These are phyloP conservation scores for Cyclospora cayetanensis DNA, from an alignment of 169 alveolate species.

Conservation along the genomic window DNA sequence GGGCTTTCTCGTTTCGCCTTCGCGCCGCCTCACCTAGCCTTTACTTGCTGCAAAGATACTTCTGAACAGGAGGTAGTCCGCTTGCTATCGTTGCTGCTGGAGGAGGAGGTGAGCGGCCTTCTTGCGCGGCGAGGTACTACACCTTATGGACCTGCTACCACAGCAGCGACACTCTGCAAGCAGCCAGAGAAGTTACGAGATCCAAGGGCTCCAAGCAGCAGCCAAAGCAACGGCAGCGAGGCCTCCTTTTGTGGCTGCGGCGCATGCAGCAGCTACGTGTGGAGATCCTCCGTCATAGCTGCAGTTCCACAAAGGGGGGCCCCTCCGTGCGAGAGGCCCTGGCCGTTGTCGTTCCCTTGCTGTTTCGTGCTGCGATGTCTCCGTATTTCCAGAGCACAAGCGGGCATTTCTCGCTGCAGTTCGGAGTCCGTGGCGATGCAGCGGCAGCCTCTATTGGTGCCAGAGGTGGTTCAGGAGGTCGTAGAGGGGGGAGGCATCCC, in stretches of 20 bases:
- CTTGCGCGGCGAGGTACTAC: background rate
- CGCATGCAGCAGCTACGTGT: background rate
- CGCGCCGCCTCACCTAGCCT: constrained; percentile 19
- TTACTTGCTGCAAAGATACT: constrained; percentile 26
- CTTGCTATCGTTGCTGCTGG: background rate
- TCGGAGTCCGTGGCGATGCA: constrained; percentile 48
- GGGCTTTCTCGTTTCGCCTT: background rate
- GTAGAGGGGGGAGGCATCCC: constrained; percentile 40
- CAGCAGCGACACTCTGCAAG: background rate
- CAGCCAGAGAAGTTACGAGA: background rate
- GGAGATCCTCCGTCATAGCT: constrained; percentile 2
- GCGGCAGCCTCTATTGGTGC: constrained; percentile 33
- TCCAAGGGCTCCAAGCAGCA: background rate
- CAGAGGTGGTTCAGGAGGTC: background rate
- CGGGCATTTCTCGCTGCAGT: background rate
- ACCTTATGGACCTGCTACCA: background rate
- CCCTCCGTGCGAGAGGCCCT: background rate
- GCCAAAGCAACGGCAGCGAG: background rate
- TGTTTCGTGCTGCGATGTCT: constrained; percentile 32
- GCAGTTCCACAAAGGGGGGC: background rate
- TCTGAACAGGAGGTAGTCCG: background rate
- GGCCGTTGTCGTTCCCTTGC: constrained; percentile 19
- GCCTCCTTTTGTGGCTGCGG: background rate
- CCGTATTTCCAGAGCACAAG: constrained; percentile 27
- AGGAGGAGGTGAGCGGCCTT: background rate